Base-by-base conservation (phyloP, 495 filamentous ascomycete species). In the Talaromyces proteolyticus region DNA sequence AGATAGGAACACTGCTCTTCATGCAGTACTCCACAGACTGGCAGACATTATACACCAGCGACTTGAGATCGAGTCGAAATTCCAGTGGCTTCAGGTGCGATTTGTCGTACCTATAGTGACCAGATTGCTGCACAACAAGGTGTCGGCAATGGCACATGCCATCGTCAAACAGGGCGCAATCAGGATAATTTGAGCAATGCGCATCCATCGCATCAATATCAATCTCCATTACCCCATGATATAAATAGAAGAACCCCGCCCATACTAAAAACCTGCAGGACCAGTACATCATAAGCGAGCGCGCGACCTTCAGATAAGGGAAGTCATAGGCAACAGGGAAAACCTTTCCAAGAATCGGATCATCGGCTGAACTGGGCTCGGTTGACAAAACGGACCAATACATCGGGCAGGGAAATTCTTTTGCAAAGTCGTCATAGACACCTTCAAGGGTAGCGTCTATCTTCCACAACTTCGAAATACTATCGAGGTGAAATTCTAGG, bases 211-310 rank as follows among this genome's bases (percentile, higher is more conserved):
- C 36, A n/a, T 25, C 20, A 23, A 56, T 23, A 0, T 49, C 47
- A 14, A 44, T 39, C 43, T 39, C 25, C 10, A 36, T 21, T 49
- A 49, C 40, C 18, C 47, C 47, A 12, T n/a, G 16, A 50, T 62
- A 58, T 7, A 62, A 26, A 55, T 57, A 51, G 25, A 53, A 51
- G 19, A 62, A 49, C 3, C 57, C 53, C 8, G 49, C 54, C 56
- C 53, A 61, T 34, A 70, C 48, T 43, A 70, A 57, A 7, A 54
- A 34, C 12, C 42, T 25, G 4, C 56, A 56, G 0, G 62, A 58
- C 69, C 67, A 73, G 37, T 64, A 62, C 3, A 67, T 20, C 16
- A 63, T 61, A n/a, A 65, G 55, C 12, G 60, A 68, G 7, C 56
- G 48, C 14, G 63, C 64, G 5, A 45, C 57, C 11, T 20, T 12